Percentiles rank a stretch among this genome's conserved stretches.
Evolutionary conservation across 2,329 filamentous ascomycete genomes (phyloP).

Genomic region (Amesomyces nigricolor): DNA sequence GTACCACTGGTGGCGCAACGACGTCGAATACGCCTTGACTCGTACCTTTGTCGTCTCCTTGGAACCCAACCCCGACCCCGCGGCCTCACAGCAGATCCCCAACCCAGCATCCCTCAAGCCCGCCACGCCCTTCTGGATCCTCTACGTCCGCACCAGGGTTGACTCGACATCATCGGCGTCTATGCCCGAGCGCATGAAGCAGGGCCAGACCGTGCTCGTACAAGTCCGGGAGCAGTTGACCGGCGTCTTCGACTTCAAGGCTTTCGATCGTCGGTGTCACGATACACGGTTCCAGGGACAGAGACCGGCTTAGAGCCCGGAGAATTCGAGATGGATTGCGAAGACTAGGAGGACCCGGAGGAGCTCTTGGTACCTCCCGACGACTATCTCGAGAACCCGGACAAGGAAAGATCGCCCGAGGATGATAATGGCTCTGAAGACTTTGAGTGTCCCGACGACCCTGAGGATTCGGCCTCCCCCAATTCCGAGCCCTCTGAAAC

Average conservation of each 20-base stretch:
- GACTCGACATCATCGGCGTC: conserved; percentile 43
- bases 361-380: too few relatives aligned
- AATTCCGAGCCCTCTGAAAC: too few relatives aligned
- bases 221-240: conserved; percentile 43
- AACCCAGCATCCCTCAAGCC: conserved; percentile 43
- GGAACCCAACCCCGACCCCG: conserved; percentile 23
- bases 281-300: conserved; percentile 42
- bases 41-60: conserved; percentile 28
- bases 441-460: too few relatives aligned
- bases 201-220: conserved; percentile 48
- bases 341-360: too few relatives aligned
- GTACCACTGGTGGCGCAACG: conserved; percentile 48
- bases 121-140: conserved; percentile 49
- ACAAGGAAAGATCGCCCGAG: too few relatives aligned
- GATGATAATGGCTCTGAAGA: too few relatives aligned
- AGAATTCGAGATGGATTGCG: neutral
- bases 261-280: conserved; percentile 47
- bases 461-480: too few relatives aligned
- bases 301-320: conserved; percentile 10
- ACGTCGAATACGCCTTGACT: conserved; percentile 50
- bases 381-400: too few relatives aligned
- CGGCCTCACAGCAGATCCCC: conserved; percentile 29
- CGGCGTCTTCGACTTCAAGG: conserved; percentile 48
- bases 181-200: conserved; percentile 46
- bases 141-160: conserved; percentile 47